phyloP scores from a whole-genome alignment of 345 rosid species.

The Arabis alpina region DNA sequence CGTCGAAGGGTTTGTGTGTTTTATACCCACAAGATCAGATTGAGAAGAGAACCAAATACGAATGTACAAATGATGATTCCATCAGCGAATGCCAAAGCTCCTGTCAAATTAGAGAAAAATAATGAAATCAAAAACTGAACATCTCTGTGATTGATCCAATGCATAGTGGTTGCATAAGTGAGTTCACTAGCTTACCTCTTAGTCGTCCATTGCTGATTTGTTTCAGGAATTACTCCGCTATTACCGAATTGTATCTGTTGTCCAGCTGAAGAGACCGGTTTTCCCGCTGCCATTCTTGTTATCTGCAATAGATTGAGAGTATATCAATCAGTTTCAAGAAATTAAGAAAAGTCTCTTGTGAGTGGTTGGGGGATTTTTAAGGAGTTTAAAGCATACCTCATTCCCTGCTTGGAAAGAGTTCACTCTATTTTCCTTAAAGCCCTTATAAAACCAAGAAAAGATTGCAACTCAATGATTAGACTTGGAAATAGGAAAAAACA shows the following conservation, averaged over 20 bases:
- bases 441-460: slow-evolving; percentile 57
- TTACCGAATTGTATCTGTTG: slow-evolving; percentile 47
- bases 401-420: slow-evolving; percentile 58
- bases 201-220: slow-evolving; percentile 43
- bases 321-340: slow-evolving; percentile 1
- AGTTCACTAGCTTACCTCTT: slow-evolving; percentile 48
- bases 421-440: slow-evolving; percentile 87
- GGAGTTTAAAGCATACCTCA: slow-evolving; percentile 53
- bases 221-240: slow-evolving; percentile 45
- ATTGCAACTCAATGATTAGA: slow-evolving; percentile 40
- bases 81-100: slow-evolving; percentile 65
- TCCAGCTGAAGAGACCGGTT: slow-evolving; percentile 41
- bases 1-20: slow-evolving; percentile 1
- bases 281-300: slow-evolving; percentile 45
- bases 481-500: slow-evolving; percentile 17
- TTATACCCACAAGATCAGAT: slow-evolving; percentile 5
- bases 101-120: slow-evolving; percentile 41
- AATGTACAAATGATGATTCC: slow-evolving; percentile 39
- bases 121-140: not conserved
- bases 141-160: not conserved
- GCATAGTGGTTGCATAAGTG: not conserved
- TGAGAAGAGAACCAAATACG: slow-evolving; percentile 26
- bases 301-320: slow-evolving; percentile 35
- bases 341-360: not conserved
- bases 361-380: not conserved